Evolutionary conservation across 768 basidiomycete genomes (phyloP), one percentile per base, ranked within the genome.

Genomic region (Fomitopsis serialis): DNA sequence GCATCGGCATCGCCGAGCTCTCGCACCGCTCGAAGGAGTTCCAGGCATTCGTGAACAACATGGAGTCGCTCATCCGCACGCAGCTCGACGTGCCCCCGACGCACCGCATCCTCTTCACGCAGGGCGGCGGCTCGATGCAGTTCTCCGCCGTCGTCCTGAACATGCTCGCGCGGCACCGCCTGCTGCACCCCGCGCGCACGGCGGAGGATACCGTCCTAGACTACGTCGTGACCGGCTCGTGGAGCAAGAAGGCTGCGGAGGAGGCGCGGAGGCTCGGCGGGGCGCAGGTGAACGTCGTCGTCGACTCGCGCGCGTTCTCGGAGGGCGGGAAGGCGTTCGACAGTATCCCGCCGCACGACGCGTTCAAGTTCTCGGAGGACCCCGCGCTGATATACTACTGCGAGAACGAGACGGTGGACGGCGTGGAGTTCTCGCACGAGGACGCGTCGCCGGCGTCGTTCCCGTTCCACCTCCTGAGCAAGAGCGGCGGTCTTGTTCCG

Each of bases 341-440:
- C 59, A 82, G 79, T 57, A 82, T 98, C 65, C 94, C 97, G 9
- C 72, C 83, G 11, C 83, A 81, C 65, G 70, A 74, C 50, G 77
- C 78, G 50, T 98, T 88, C 78, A 66, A 70, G 10, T 92, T 98
- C 74, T 87, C 88, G 8, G 57, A 70, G n/a, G 79, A 85, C 65
- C 86, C 96, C 13, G 95, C 89, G 24, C 79, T 95, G 60, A 85
- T 98, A 54, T 98, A 96, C 74, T 98, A 97, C 74, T 99, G 97
- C 79, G 97, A 97, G 69, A 99, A 99, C 76, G 97, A 99, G 75
- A 99, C 97, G 13, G 89, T 98, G 54, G 87, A 96, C 61, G 97
- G 97, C 42, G 87, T 94, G 45, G 87, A 98, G 73, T 98, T 90
- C 72, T 74, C 85, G 2, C 66, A 75, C 48, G 79, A 83, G 53